Evolutionary conservation across 192 early-diverging fungal genomes (phyloP), one percentile per base, ranked within the genome.

Genomic region (Backusella psychrophila): DNA sequence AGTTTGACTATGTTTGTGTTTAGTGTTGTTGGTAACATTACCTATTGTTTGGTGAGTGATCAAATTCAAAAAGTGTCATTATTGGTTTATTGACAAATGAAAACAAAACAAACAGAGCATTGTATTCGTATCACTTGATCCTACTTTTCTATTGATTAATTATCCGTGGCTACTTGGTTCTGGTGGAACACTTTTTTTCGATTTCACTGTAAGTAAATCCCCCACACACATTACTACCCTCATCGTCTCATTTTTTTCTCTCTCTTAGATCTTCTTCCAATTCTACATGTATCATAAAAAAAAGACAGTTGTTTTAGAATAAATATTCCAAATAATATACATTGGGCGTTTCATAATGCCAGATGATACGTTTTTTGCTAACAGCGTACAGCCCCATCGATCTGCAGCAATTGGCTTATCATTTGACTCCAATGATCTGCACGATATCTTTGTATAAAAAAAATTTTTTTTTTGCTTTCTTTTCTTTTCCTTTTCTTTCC

Each of bases 1-100:
- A 90, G 90, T 12, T 72, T 93, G 9, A 84, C 84, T 56, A 95
- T 96, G 94, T 96, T 96, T 84, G 75, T 90, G n/a, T 94, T 94
- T 80, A 90, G 90, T 35, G 90, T 94, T 35, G 66, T 94, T 52
- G 95, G 95, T 31, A 96, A 96, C 80, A 75, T 90, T 35, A 84
- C 89, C 1, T 92, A 85, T 72, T 85, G 70, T 52, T 39, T 81
- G 56, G 88, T 87, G 81, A 75, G 82, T 42, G 29, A 44, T 31
- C 29, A 21, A 36, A 67, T 12, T 11, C 12, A 67, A 35, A 67
- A 8, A 63, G 56, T 29, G 56, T 14, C 21, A 63, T 29, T 29
- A 63, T 14, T 29, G 23, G 11, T 4, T 49, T 63, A 63, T 63
- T 63, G 56, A 63, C 56, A 46, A 71, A 71, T 70, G 21, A 41